A percentile compares a stretch with the other conserved stretches of the same genome.
These are phyloP conservation scores for Lichenothelia convexa DNA, from an alignment of 495 filamentous ascomycete species.

Conservation along the genomic window DNA sequence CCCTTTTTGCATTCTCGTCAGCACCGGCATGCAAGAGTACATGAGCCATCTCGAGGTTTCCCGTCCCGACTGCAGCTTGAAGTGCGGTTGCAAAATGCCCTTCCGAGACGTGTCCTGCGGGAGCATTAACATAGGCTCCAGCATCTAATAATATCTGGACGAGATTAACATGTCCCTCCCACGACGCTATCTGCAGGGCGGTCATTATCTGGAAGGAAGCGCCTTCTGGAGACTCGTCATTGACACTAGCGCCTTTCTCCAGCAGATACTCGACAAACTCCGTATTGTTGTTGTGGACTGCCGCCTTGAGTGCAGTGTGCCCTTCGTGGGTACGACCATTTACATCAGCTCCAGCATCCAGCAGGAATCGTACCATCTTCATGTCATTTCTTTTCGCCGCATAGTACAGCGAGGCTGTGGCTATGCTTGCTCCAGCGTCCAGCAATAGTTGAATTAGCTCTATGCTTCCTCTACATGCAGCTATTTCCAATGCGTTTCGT, in stretches of 20 bases:
- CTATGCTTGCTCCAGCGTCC: slow-evolving; percentile 2
- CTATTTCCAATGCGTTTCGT: slow-evolving; percentile 1
- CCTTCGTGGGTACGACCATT: no score
- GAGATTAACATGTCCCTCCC: slow-evolving; percentile 1
- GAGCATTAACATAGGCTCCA: slow-evolving; percentile 5
- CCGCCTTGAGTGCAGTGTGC: no score
- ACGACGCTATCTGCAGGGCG: not conserved
- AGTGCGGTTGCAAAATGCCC: no score
- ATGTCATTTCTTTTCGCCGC: not conserved
- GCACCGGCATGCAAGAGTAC: no score
- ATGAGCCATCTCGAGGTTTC: no score
- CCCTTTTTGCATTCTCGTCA: no score
- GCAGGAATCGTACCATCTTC: not conserved
- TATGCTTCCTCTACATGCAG: not conserved
- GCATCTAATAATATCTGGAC: slow-evolving; percentile 2
- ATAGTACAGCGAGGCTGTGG: not conserved
- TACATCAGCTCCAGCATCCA: slow-evolving; percentile 2
- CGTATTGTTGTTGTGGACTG: no score
- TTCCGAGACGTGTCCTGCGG: not conserved
- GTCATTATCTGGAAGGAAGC: no score
- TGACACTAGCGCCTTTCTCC: not conserved
- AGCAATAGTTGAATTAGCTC: slow-evolving; percentile 1
- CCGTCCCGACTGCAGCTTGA: no score
- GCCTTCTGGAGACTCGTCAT: not conserved
- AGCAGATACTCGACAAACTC: not conserved